These are phyloP conservation scores for Rhizopogon rudus DNA, from an alignment of 768 basidiomycete genomes.

Conservation along the genomic window DNA sequence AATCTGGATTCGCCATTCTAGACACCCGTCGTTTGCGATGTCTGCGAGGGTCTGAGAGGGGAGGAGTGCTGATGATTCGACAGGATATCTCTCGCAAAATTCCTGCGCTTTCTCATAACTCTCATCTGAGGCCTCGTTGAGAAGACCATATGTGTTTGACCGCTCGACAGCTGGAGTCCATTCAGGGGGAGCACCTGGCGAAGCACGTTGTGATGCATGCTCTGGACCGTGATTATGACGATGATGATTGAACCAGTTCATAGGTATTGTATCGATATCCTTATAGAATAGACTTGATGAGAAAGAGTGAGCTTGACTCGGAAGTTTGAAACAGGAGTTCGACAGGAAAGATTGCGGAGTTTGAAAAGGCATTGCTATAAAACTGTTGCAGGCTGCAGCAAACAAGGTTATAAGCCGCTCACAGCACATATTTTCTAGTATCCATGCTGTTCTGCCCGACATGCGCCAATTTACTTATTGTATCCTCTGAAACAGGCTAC, in stretches of 20 bases:
- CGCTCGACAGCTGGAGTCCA: slow-evolving; percentile 59
- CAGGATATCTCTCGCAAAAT: slow-evolving; percentile 42
- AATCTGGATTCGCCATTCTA: slow-evolving; percentile 48
- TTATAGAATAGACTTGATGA: too few relatives aligned
- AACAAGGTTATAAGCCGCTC: too few relatives aligned
- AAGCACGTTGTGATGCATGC: not conserved
- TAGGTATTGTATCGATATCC: not conserved
- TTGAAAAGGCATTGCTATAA: not conserved
- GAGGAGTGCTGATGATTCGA: slow-evolving; percentile 39
- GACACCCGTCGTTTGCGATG: slow-evolving; percentile 41
- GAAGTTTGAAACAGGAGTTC: not conserved
- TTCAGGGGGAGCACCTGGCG: slow-evolving; percentile 33
- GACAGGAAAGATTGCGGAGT: not conserved
- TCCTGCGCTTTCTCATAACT: slow-evolving; percentile 47
- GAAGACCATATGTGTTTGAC: slow-evolving; percentile 43
- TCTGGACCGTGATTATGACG: too few relatives aligned
- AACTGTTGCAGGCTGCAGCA: too few relatives aligned
- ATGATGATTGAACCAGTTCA: not conserved
- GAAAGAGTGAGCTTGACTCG: not conserved
- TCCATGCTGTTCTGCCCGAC: slow-evolving; percentile 92
- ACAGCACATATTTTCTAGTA: not conserved
- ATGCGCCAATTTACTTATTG: slow-evolving; percentile 83
- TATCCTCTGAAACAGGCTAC: slow-evolving; percentile 71
- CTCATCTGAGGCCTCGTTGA: slow-evolving; percentile 50
- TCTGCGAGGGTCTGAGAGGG: slow-evolving; percentile 49